Evolutionary conservation across 257 asterid genomes (phyloP), one percentile per base, ranked within the genome.

Genomic region (Agastache rugosa): DNA sequence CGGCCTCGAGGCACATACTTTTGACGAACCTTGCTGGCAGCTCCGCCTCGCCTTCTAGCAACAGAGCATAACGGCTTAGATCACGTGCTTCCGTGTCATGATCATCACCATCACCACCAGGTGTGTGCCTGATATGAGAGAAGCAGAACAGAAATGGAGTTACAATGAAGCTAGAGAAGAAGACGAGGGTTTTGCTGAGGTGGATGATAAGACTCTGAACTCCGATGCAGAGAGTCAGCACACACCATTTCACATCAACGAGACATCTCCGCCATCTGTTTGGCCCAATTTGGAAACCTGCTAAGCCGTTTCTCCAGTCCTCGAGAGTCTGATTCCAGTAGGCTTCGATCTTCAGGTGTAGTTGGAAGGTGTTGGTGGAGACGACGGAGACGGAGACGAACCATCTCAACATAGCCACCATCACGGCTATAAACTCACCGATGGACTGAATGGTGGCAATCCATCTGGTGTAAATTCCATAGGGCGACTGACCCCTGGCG

Each of bases 1-100:
- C 68, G 8, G 65, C 79, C 27, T 41, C 39, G 11, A 11, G 8
- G 29, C 80, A 69, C 15, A 80, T 80, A 16, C 16, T 73, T 25
- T 61, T 34, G 47, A 79, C 27, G 4, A 27, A 15, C 2, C 45
- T n/a, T 17, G 3, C 1, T 0, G 71, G 71, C 6, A 61, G 68
- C 45, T 62, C 54, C 5, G 22, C 71, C 45, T 68, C 73, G 1
- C 73, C 73, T 5, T 68, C 63, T 16, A 68, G 73, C 14, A 50
- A 39, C 19, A 68, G n/a, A 50, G 50, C 73, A 31, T 48, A 67
- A n/a, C 16, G 25, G 58, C 63, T 70, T 16, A 55, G 63, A 68
- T 39, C 34, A 63, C 6, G 6, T 4, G 37, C 37, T 31, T 31
- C 37, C 7, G 5, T 31, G 1, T 31, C 37, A 31, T 5, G 4